Conservation (phyloP, 179 eudicot species). For the Silene coronaria region DNA sequence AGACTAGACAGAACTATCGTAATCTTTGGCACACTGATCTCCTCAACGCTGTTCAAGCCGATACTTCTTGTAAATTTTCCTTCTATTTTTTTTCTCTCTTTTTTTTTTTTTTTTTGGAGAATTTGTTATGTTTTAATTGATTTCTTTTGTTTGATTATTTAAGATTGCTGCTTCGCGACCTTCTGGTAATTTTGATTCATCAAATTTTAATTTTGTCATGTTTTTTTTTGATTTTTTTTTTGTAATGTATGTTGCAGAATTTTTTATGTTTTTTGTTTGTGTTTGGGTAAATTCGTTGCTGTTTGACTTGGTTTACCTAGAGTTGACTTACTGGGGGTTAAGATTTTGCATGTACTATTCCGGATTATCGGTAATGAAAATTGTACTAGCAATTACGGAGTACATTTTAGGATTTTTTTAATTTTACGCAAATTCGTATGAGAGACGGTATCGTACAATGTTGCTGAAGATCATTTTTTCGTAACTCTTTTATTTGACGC, state of each 20-base stretch:
- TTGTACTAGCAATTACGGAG: too few relatives aligned
- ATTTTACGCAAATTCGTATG: too few relatives aligned
- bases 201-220: background rate
- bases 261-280: too few relatives aligned
- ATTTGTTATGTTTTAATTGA: background rate
- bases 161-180: background rate
- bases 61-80: conserved; percentile 88
- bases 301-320: background rate
- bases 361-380: too few relatives aligned
- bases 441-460: too few relatives aligned
- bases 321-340: background rate
- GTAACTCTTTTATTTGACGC: too few relatives aligned
- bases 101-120: too few relatives aligned
- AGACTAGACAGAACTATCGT: conserved; percentile 60
- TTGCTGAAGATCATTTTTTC: too few relatives aligned
- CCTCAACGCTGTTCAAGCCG: conserved; percentile 46
- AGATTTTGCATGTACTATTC: background rate
- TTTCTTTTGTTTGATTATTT: background rate
- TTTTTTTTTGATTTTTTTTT: too few relatives aligned
- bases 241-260: too few relatives aligned
- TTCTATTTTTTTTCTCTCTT: too few relatives aligned
- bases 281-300: background rate
- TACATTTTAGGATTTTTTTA: too few relatives aligned
- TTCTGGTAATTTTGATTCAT: background rate
- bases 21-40: conserved; percentile 95